These are phyloP conservation scores for Hsuehochloa calcarea DNA, from an alignment of 176 grass and related monocot species.

Conservation along the genomic window DNA sequence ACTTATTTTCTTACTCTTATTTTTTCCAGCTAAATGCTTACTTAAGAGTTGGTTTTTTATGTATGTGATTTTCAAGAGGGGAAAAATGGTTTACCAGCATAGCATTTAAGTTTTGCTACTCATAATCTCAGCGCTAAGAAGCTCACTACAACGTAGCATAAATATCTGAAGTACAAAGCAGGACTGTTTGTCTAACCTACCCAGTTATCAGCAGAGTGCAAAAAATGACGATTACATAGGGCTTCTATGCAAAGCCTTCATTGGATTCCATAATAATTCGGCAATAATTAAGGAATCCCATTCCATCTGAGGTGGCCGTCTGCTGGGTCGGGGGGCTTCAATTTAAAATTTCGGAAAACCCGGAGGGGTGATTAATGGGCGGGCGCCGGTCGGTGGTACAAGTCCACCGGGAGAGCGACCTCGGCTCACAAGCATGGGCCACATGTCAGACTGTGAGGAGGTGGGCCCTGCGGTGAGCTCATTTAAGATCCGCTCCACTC, in stretches of 20 bases:
- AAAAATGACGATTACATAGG: background rate
- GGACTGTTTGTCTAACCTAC: too few relatives aligned
- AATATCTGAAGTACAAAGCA: too few relatives aligned
- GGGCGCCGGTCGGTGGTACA: background rate
- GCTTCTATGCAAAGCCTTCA: background rate
- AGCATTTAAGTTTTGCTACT: background rate
- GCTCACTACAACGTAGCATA: too few relatives aligned
- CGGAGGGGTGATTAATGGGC: background rate
- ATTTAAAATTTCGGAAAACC: background rate
- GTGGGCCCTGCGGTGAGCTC: background rate
- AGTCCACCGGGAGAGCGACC: background rate
- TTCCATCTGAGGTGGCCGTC: background rate
- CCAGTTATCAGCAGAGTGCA: background rate
- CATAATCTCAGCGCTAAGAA: background rate
- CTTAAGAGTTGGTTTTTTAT: background rate
- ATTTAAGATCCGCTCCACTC: background rate
- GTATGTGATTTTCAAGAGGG: background rate
- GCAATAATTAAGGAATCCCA: constrained; percentile 38
- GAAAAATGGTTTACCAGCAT: background rate
- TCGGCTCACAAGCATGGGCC: background rate
- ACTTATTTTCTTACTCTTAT: background rate
- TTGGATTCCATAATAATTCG: constrained; percentile 39
- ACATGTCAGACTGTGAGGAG: background rate
- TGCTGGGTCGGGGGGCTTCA: background rate
- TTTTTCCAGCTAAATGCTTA: background rate